A percentile compares a stretch with the other conserved stretches of the same genome.
Evolutionary conservation across 352 stramenopile genomes (phyloP).

Genomic region (Globisporangium ultimum): DNA sequence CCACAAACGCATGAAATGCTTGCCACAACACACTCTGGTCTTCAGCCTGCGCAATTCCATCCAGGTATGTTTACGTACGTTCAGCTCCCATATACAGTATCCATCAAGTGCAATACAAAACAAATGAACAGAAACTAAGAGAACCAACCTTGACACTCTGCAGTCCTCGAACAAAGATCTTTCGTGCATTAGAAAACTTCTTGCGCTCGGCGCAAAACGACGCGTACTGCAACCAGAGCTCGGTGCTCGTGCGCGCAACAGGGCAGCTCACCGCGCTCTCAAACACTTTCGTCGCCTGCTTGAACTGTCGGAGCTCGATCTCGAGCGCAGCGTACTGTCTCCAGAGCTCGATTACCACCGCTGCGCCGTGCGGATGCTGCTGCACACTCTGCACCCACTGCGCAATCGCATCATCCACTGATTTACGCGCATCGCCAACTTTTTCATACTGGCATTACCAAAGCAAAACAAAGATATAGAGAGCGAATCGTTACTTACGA

Average conservation of each 20-base stretch:
- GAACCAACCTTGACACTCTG: constrained; percentile 27
- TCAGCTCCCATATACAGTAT: no score
- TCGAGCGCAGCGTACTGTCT: constrained; percentile 66
- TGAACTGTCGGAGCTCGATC: constrained; percentile 80
- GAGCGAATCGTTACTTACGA: background rate
- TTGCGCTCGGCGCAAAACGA: constrained; percentile 70
- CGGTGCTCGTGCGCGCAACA: constrained; percentile 28
- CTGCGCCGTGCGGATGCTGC: constrained; percentile 15
- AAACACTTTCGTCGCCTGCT: constrained; percentile 80
- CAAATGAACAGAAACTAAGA: no score
- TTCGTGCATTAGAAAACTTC: constrained; percentile 72
- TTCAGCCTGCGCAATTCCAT: background rate
- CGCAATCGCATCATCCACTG: constrained; percentile 42
- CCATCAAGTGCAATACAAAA: no score
- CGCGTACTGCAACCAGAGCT: constrained; percentile 66
- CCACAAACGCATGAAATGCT: constrained; percentile 61
- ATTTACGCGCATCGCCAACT: constrained; percentile 50
- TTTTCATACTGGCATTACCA: constrained; percentile 76
- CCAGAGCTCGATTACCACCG: constrained; percentile 44
- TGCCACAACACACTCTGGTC: constrained; percentile 46
- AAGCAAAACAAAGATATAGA: background rate
- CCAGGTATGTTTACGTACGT: no score
- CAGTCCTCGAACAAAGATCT: constrained; percentile 67
- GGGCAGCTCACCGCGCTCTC: constrained; percentile 54
- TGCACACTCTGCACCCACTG: constrained; percentile 32